These are phyloP conservation scores for Sporothrix inflata DNA, from an alignment of 2,329 filamentous ascomycete species.

Conservation along the genomic window DNA sequence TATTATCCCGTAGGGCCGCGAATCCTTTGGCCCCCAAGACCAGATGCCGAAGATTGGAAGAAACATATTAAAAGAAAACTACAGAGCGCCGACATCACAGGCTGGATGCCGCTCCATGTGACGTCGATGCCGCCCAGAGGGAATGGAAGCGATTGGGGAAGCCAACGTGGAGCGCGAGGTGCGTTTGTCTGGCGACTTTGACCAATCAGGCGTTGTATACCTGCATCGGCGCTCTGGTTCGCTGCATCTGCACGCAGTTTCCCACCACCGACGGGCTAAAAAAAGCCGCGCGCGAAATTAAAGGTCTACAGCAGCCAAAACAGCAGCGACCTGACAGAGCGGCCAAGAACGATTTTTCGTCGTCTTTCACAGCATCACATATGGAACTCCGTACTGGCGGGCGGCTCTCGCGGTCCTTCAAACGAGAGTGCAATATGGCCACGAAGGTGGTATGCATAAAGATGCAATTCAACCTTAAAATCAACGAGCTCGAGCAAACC, in stretches of 20 bases:
- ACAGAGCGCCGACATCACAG: not conserved
- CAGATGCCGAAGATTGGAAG: not conserved
- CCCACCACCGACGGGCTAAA: not conserved
- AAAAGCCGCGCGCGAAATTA: slow-evolving; percentile 29
- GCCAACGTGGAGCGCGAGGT: not conserved
- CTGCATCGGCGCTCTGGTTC: slow-evolving; percentile 21
- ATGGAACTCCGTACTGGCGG: not conserved
- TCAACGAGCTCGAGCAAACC: not conserved
- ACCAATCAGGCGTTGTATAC: slow-evolving; percentile 20
- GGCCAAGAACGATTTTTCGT: not conserved
- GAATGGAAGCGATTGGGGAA: not conserved
- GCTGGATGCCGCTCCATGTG: not conserved
- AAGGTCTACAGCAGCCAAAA: not conserved
- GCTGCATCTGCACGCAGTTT: not conserved
- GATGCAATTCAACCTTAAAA: not conserved
- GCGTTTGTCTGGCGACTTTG: not conserved
- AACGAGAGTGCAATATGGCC: not conserved
- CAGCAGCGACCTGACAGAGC: not conserved
- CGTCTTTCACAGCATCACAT: not conserved
- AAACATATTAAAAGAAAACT: not conserved
- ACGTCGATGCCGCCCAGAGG: slow-evolving; percentile 11
- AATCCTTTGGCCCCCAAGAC: not conserved
- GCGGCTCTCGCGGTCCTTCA: slow-evolving; percentile 14
- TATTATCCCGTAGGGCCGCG: not conserved
- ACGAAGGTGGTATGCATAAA: not conserved